Evolutionary conservation across 768 basidiomycete genomes (phyloP).

Genomic region (Lactarius pseudohatsudake): DNA sequence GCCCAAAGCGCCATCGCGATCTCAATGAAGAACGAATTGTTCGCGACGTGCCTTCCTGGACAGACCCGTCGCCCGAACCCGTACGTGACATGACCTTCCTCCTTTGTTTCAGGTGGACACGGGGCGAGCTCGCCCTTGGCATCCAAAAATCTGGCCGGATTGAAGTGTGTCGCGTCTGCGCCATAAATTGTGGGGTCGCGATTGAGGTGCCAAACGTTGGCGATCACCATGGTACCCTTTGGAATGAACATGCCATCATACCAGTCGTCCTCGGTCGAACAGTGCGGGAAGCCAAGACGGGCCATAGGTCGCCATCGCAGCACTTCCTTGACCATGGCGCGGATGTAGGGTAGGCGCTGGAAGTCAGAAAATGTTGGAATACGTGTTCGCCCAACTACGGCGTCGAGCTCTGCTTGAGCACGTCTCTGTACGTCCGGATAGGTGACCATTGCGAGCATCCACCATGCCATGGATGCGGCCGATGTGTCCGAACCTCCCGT

Average conservation of each 20-base stretch:
- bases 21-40: conserved; percentile 35
- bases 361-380: conserved; percentile 22
- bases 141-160: conserved; percentile 33
- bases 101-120: conserved; percentile 29
- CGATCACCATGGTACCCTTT: conserved; percentile 37
- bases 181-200: conserved; percentile 33
- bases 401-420: conserved; percentile 19
- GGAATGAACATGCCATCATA: conserved; percentile 37
- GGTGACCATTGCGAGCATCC: conserved; percentile 14
- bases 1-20: conserved; percentile 35
- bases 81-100: conserved; percentile 11
- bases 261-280: conserved; percentile 31
- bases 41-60: conserved; percentile 19
- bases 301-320: conserved; percentile 17
- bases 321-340: conserved; percentile 25
- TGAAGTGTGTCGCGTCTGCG: conserved; percentile 28
- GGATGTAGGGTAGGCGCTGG: conserved; percentile 20
- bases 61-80: conserved; percentile 32
- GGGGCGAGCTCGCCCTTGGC: conserved; percentile 25
- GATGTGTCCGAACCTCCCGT: conserved; percentile 11
- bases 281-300: conserved; percentile 27
- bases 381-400: conserved; percentile 18
- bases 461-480: conserved; percentile 7
- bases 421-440: conserved; percentile 8
- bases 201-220: conserved; percentile 34